Conservation (phyloP, 768 basidiomycete species). For the Boletus eberwhitei region DNA sequence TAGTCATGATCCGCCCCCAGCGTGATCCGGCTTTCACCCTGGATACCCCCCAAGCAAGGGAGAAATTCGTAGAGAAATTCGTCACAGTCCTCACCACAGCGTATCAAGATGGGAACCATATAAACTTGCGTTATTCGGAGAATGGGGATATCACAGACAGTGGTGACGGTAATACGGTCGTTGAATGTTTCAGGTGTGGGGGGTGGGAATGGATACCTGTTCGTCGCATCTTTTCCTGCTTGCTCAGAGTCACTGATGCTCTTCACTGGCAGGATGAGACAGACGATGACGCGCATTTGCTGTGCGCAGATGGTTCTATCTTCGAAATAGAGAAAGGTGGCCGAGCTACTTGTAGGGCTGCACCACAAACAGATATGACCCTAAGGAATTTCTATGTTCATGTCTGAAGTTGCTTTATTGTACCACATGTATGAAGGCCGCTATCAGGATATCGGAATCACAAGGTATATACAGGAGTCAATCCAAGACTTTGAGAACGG, state of each 20-base stretch:
- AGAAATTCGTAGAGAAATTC: constrained; percentile 50
- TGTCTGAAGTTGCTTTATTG: constrained; percentile 27
- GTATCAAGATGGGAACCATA: constrained; percentile 75
- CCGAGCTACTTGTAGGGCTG: constrained; percentile 48
- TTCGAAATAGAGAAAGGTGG: constrained; percentile 60
- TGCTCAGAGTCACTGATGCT: not conserved
- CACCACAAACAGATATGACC: constrained; percentile 31
- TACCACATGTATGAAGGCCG: not conserved
- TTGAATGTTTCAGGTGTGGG: constrained; percentile 76
- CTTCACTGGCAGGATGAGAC: constrained; percentile 50
- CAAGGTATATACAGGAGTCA: constrained; percentile 14
- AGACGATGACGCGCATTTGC: constrained; percentile 61
- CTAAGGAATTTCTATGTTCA: constrained; percentile 45
- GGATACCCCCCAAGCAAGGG: constrained; percentile 43
- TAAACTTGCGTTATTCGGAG: constrained; percentile 53
- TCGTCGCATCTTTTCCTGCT: constrained; percentile 26
- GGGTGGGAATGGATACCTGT: constrained; percentile 91
- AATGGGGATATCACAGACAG: constrained; percentile 40
- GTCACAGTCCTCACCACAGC: constrained; percentile 59
- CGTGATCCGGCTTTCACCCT: constrained; percentile 47
- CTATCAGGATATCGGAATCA: not conserved
- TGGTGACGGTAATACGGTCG: constrained; percentile 51
- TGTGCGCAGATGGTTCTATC: constrained; percentile 81
- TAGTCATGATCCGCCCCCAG: constrained; percentile 73
- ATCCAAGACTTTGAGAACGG: constrained; percentile 49